Conservation (phyloP, 2,329 filamentous ascomycete genomes). For the Xylariales sp. region DNA sequence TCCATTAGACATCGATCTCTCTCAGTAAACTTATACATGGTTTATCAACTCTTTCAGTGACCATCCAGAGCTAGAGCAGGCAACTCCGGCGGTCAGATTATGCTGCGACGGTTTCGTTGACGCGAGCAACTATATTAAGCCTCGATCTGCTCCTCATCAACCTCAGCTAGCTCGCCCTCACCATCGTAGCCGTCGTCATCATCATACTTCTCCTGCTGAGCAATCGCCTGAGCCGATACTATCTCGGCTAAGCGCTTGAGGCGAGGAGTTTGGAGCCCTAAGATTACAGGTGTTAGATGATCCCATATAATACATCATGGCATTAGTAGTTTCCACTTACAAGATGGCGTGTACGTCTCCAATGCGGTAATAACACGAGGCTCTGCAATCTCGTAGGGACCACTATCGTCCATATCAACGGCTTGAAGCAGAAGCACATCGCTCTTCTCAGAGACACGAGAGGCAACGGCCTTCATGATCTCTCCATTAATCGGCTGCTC, state of each 20-base stretch:
- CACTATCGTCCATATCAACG: constrained; percentile 98
- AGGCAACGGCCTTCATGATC: constrained; percentile 99
- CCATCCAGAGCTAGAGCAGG: too few relatives aligned
- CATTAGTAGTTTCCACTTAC: constrained; percentile 51
- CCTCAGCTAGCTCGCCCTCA: constrained; percentile 40
- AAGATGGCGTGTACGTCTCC: constrained; percentile 97
- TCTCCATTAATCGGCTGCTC: constrained; percentile 99
- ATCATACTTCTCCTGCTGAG: constrained; percentile 80
- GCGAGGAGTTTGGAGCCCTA: constrained; percentile 92
- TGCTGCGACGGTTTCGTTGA: too few relatives aligned
- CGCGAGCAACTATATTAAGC: constrained; percentile 13
- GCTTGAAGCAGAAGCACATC: constrained; percentile 90
- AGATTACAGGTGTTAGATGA: constrained; percentile 21
- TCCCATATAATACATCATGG: not conserved
- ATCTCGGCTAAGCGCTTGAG: constrained; percentile 97
- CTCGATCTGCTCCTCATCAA: constrained; percentile 41
- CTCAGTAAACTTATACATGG: constrained; percentile 2
- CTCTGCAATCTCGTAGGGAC: constrained; percentile 97
- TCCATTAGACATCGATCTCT: constrained; percentile 6
- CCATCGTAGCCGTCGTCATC: constrained; percentile 39
- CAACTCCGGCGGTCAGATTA: too few relatives aligned
- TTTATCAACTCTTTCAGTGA: too few relatives aligned
- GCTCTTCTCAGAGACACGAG: constrained; percentile 95
- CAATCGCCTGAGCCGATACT: constrained; percentile 91
- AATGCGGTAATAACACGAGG: constrained; percentile 91